These are phyloP conservation scores for Populus hybrid DNA, from an alignment of 441 rosid species.

Conservation along the genomic window DNA sequence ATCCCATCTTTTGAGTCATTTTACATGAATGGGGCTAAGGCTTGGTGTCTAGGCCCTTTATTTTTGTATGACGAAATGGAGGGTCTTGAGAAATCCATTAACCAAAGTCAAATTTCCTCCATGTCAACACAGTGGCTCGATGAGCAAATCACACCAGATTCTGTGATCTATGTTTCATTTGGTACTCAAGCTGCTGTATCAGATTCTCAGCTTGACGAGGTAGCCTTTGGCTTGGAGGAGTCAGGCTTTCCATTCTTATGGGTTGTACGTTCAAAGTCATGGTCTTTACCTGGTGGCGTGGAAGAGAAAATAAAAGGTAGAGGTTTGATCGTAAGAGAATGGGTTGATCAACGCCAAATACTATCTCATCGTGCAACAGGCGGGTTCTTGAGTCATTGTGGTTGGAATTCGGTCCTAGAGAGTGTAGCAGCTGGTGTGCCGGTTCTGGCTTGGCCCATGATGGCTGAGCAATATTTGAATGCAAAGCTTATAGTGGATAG, in stretches of 20 bases:
- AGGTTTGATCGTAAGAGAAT: constrained; percentile 20
- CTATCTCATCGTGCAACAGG: constrained; percentile 13
- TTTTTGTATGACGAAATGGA: constrained; percentile 12
- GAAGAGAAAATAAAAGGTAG: constrained; percentile 8
- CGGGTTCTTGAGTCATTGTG: constrained; percentile 31
- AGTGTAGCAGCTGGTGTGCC: constrained; percentile 6
- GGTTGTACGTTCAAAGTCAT: constrained; percentile 27
- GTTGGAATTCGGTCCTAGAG: constrained; percentile 33
- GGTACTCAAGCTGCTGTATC: constrained; percentile 31
- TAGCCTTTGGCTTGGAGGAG: constrained; percentile 11
- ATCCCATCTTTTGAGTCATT: constrained; percentile 10
- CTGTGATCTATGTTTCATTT: constrained; percentile 35
- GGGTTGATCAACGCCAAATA: constrained; percentile 25
- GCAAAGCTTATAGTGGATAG: constrained; percentile 17
- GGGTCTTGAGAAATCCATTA: background rate
- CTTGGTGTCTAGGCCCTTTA: constrained; percentile 31
- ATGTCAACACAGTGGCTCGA: constrained; percentile 23
- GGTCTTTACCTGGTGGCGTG: constrained; percentile 15
- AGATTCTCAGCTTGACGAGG: constrained; percentile 27
- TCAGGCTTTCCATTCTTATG: constrained; percentile 23
- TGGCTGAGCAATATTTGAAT: constrained; percentile 23
- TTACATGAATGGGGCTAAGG: background rate
- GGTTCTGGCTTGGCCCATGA: constrained; percentile 18
- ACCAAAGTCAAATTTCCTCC: background rate
- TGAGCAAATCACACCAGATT: constrained; percentile 4